Conservation (phyloP, 441 rosid species). For the Corymbia citriodora region DNA sequence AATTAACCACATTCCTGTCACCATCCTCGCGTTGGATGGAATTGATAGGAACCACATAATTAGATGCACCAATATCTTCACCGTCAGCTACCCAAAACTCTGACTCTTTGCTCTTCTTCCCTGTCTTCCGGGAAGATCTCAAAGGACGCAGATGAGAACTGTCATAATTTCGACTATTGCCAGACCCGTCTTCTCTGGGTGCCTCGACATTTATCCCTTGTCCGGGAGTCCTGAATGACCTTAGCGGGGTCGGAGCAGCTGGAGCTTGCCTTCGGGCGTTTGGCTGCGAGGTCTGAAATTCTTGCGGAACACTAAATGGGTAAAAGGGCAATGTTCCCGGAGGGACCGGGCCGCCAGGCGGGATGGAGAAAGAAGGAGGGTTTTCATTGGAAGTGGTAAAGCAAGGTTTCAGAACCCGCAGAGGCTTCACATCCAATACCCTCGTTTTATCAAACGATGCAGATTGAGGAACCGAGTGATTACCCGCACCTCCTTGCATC, state of each 20-base stretch:
- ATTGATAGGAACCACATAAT: not conserved
- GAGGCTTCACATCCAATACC: slow-evolving; percentile 20
- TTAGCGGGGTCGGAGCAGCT: not conserved
- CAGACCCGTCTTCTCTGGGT: not conserved
- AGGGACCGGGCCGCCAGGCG: not conserved
- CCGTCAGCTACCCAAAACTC: not conserved
- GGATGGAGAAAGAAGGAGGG: not conserved
- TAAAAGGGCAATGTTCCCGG: slow-evolving; percentile 1
- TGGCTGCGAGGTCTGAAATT: not conserved
- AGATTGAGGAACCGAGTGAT: not conserved
- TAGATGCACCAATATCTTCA: not conserved
- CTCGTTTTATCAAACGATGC: slow-evolving; percentile 4
- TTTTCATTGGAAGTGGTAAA: not conserved
- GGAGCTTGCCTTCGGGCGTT: not conserved
- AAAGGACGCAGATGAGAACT: not conserved
- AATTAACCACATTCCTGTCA: not conserved
- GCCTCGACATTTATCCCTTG: not conserved
- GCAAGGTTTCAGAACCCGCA: slow-evolving; percentile 9
- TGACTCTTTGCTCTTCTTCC: not conserved
- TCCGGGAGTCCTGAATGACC: slow-evolving; percentile 9
- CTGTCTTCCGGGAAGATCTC: not conserved
- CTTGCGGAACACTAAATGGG: not conserved
- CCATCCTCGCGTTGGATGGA: slow-evolving; percentile 2
- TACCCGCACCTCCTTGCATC: not conserved
- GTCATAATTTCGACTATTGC: not conserved